phyloP scores from a whole-genome alignment of 2,329 filamentous ascomycete genomes.

The Pezicula radicicola region DNA sequence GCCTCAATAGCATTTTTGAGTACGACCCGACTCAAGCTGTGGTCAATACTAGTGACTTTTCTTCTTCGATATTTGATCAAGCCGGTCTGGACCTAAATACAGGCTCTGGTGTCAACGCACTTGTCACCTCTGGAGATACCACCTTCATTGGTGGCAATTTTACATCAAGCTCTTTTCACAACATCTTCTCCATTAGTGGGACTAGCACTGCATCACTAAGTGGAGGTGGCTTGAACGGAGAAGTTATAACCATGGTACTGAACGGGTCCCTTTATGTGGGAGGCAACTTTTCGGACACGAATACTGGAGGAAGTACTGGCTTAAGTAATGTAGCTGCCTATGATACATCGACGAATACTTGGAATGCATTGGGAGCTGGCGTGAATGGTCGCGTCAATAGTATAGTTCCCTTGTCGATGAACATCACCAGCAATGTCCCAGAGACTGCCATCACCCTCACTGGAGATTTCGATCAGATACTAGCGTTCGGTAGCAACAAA shows the following conservation, averaged over 20 bases:
- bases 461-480: slow-evolving; percentile 73
- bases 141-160: slow-evolving; percentile 86
- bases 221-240: slow-evolving; percentile 74
- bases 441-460: slow-evolving; percentile 78
- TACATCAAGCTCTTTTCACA: slow-evolving; percentile 61
- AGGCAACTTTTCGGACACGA: slow-evolving; percentile 78
- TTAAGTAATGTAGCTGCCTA: slow-evolving; percentile 77
- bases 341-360: slow-evolving; percentile 63
- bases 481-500: slow-evolving; percentile 61
- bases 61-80: slow-evolving; percentile 70
- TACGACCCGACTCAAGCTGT: slow-evolving; percentile 66
- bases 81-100: slow-evolving; percentile 68
- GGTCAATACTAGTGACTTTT: slow-evolving; percentile 60
- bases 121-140: slow-evolving; percentile 61
- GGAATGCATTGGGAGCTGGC: slow-evolving; percentile 79
- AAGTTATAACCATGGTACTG: slow-evolving; percentile 69
- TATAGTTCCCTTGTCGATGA: slow-evolving; percentile 76
- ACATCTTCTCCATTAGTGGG: slow-evolving; percentile 73
- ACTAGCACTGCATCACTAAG: slow-evolving; percentile 59
- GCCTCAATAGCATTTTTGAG: slow-evolving; percentile 87
- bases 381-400: slow-evolving; percentile 75
- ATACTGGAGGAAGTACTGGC: slow-evolving; percentile 55
- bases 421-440: slow-evolving; percentile 64
- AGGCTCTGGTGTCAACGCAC: slow-evolving; percentile 65
- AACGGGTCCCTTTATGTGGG: slow-evolving; percentile 74